Evolutionary conservation across 2,329 filamentous ascomycete species (phyloP), one percentile per base, ranked within the genome.

Genomic region (Diaporthe helianthi): DNA sequence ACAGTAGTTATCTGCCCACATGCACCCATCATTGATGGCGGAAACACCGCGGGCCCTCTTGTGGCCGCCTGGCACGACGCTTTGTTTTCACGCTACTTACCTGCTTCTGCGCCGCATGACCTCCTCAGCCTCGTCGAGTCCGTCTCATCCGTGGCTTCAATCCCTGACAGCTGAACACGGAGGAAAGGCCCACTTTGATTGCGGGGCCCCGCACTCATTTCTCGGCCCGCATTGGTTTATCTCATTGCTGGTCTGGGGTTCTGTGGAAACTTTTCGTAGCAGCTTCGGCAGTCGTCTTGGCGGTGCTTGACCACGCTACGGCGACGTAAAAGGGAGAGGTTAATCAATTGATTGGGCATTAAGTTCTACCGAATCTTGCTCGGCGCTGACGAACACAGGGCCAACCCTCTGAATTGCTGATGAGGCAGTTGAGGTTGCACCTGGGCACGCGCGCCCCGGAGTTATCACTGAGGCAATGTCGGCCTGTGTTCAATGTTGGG

Each of bases 151-250:
- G 44, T 49, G 26, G 58, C 58, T 33, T 33, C 58, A 33, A 47
- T 47, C 58, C 58, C 58, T 49, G 58, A 36, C 10, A 36, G 13
- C 58, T 49, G 29, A 19, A 19, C 58, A 49, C 29, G 58, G 58
- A 31, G 58, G n/a, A 63, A 49, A n/a, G 58, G 22, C 33, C 58
- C 58, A 63, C 58, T 49, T 36, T 49, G 58, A 49, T 36, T 63
- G 58, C 44, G 58, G 58, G 58, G 58, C 58, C 58, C 58, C 58
- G 58, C 58, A 49, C 17, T 61, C 58, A 46, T 47, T 47, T 26
- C 55, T 47, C 55, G 55, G 55, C 55, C 55, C 55, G 55, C 41
- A 26, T 47, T 61, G 41, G 24, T 33, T 33, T 29, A 36, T 26
- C n/a, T 29, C 41, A 46, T 36, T 2, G 29, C 58, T 49, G 44